Evolutionary conservation across 2,329 filamentous ascomycete species (phyloP), one percentile per base, ranked within the genome.

Genomic region (Madurella mycetomatis): DNA sequence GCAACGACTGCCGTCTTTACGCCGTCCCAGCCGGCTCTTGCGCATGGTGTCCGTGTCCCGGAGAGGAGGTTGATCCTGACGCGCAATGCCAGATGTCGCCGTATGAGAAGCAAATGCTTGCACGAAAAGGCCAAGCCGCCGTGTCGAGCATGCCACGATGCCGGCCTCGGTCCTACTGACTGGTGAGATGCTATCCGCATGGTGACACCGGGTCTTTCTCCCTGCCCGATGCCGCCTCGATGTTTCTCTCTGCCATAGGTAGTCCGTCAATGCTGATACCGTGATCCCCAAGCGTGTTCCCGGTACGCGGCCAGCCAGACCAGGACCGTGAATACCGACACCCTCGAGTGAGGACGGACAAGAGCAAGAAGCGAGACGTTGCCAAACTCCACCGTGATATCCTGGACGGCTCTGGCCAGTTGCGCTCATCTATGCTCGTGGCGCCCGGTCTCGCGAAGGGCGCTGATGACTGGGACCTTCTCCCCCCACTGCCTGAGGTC

Each of bases 301-400:
- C 78, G 0, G 69, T 71, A 16, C 75, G 80, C 48, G 80, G 80
- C 41, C 75, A 80, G 43, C 73, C 75, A 9, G 79, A 83, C 55
- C 67, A 73, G 61, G 80, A 83, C 63, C 78, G 80, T 37, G 74
- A 76, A 12, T 82, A 79, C 57, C 78, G 80, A 43, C 80, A 82
- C 63, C 80, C 79, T 53, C 77, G 79, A 30, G 67, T 73, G 59
- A 74, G 76, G 58, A 69, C 73, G 39, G 76, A 80, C 49, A 79
- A 74, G 66, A 67, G 67, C 51, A 60, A 63, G 56, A 77, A 74
- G 56, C 68, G 68, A 45, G 71, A 73, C 41, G 66, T 67, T 7
- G 64, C 67, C 31, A 76, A 71, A 61, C 63, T 64, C 25, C 67
- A 69, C 16, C 67, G 70, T 32, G 69, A 69, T 31, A 64, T 65